Percentiles rank a stretch among this genome's conserved stretches.
Conservation (phyloP, 2,329 filamentous ascomycete genomes). For the Stagonosporopsis cucurbitacearum region DNA sequence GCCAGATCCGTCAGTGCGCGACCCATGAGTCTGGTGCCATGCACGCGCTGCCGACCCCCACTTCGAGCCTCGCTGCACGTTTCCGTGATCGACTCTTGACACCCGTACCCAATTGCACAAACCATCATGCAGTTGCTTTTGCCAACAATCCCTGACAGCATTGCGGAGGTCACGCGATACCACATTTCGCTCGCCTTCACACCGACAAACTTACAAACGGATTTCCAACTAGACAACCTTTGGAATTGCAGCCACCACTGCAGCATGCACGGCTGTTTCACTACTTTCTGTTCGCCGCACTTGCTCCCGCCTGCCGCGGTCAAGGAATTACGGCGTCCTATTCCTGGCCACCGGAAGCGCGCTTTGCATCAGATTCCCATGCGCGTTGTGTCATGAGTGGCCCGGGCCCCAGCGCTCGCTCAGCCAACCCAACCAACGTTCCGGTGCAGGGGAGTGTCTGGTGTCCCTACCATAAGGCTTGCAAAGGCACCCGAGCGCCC, state of each 20-base stretch:
- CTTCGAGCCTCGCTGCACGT: conserved; percentile 35
- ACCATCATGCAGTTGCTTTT: conserved; percentile 5
- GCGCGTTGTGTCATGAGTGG: conserved; percentile 37
- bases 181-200: not conserved
- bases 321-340: conserved; percentile 34
- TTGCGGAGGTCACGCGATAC: not conserved
- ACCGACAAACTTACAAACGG: not conserved
- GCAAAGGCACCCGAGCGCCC: conserved; percentile 37
- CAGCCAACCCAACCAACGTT: conserved; percentile 33
- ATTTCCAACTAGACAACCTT: conserved; percentile 17
- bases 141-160: not conserved
- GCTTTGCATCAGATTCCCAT: conserved; percentile 37
- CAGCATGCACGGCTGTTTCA: conserved; percentile 45
- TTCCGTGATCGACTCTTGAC: conserved; percentile 26
- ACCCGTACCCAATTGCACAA: conserved; percentile 17
- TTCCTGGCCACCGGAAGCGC: conserved; percentile 40
- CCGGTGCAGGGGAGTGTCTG: conserved; percentile 38
- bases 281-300: conserved; percentile 30
- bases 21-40: conserved; percentile 30
- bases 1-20: conserved; percentile 47
- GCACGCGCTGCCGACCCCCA: conserved; percentile 40
- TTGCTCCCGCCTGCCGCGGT: conserved; percentile 22
- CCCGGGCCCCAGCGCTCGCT: conserved; percentile 36
- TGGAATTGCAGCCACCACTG: conserved; percentile 33
- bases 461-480: conserved; percentile 38